A percentile compares a stretch with the other conserved stretches of the same genome.
These are phyloP conservation scores for Pestalotiopsis sp. DNA, from an alignment of 2,329 filamentous ascomycete genomes.

Conservation along the genomic window DNA sequence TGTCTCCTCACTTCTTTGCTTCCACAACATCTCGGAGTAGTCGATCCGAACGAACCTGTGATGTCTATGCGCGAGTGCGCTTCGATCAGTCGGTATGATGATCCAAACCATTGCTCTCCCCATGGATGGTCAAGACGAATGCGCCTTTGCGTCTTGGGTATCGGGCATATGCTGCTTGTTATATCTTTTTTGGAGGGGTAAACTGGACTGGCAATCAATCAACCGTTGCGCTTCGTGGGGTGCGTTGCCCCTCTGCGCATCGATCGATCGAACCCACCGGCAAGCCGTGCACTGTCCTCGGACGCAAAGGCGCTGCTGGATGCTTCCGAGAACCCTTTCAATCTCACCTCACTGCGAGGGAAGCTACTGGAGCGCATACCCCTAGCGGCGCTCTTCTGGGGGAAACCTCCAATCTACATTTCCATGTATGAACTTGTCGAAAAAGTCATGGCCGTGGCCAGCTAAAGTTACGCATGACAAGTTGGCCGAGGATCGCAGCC, in stretches of 20 bases:
- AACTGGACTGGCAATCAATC: not conserved
- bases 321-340: not conserved
- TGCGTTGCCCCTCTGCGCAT: not conserved
- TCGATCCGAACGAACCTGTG: not conserved
- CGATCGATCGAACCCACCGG: not conserved
- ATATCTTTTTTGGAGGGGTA: not conserved
- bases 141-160: not conserved
- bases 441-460: not conserved
- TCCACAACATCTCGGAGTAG: not conserved
- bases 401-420: not conserved
- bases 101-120: not conserved
- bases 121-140: not conserved
- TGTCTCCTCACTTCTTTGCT: not conserved
- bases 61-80: not conserved
- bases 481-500: not conserved
- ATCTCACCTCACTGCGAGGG: not conserved
- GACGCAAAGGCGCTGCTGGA: not conserved
- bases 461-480: constrained; percentile 13
- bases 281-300: not conserved
- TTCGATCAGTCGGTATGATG: not conserved
- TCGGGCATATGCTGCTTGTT: not conserved
- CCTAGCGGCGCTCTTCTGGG: not conserved
- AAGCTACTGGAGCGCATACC: not conserved
- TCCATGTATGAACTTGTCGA: not conserved
- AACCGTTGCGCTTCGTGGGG: not conserved